Percentiles rank a stretch among this genome's conserved stretches.
phyloP scores from a whole-genome alignment of 192 early-diverging fungal genomes.

The Obelidium mucronatum region DNA sequence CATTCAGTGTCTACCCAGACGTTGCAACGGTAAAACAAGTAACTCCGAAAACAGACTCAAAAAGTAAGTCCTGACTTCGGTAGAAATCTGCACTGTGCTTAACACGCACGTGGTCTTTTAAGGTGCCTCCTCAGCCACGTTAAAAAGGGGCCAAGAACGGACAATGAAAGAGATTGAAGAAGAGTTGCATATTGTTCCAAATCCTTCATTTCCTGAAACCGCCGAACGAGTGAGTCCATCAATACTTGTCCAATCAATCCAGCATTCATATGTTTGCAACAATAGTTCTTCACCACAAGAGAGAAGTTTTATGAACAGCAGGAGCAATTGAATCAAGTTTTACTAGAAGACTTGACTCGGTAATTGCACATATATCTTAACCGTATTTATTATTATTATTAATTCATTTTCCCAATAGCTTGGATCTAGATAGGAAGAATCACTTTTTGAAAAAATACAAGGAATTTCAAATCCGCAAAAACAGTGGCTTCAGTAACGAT shows the following conservation, averaged over 20 bases:
- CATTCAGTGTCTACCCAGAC: background rate
- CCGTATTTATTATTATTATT: no score
- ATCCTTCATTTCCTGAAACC: conserved; percentile 40
- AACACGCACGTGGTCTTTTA: no score
- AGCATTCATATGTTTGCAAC: no score
- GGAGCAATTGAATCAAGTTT: conserved; percentile 47
- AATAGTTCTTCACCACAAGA: conserved; percentile 51
- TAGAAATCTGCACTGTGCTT: no score
- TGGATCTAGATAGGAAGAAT: conserved; percentile 54
- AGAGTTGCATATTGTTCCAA: conserved; percentile 41
- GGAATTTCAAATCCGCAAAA: conserved; percentile 50
- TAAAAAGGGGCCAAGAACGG: background rate
- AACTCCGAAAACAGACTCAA: background rate
- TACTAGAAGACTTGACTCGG: conserved; percentile 55
- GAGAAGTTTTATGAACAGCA: conserved; percentile 59
- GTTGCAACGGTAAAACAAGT: background rate
- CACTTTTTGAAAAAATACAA: conserved; percentile 48
- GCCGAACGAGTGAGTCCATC: conserved; percentile 43
- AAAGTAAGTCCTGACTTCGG: background rate
- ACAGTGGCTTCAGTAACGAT: conserved; percentile 55
- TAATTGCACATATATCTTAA: conserved; percentile 23
- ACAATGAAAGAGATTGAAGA: conserved; percentile 52
- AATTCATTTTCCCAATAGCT: no score
- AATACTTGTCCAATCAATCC: background rate
- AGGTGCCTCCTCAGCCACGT: background rate